Evolutionary conservation across 2,329 filamentous ascomycete genomes (phyloP), one percentile per base, ranked within the genome.

Genomic region (Neoascochyta sp.): DNA sequence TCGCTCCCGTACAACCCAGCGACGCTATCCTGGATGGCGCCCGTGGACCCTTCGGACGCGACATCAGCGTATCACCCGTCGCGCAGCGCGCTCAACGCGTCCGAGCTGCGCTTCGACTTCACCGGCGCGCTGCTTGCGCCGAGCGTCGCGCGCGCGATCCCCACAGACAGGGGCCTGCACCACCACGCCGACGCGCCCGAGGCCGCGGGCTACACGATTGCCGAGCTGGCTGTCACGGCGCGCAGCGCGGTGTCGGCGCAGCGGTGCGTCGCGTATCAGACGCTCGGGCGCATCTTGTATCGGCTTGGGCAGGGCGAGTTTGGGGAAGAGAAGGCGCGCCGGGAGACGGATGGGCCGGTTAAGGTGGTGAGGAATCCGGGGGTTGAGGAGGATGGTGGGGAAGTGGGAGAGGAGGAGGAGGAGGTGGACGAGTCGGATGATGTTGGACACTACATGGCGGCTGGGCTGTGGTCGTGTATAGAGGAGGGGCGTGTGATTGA

Each of bases 151-250:
- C 74, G 88, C 32, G 70, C 76, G 2, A 80, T 96, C 15, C 85
- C 90, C 4, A 78, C 78, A 1, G 81, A 79, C 9, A 77, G 82
- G 37, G 92, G 92, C 0, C 73, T 98, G 9, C 92, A 98, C 62
- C 90, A 98, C 62, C 92, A 98, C 60, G 88, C 84, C 41, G 80
- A 89, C 36, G 89, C 90, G 2, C 92, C 92, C 10, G 87, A 94
- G 62, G 86, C 89, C 1, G 92, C 92, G 0, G 92, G 92, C 0
- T 98, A 98, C 64, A 96, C 92, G 0, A 76, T 98, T 16, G 78
- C 80, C 0, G 92, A 98, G 63, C 71, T 98, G 1, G 81, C 87
- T 1, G 78, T 83, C 17, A 73, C 95, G 2, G 80, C 86, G 4
- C 75, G 90, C 18, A 93, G 86, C 32, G 79, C 81, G 0, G 86